Base-by-base conservation (phyloP, 192 early-diverging fungal species). In the Coemansia sp. region DNA sequence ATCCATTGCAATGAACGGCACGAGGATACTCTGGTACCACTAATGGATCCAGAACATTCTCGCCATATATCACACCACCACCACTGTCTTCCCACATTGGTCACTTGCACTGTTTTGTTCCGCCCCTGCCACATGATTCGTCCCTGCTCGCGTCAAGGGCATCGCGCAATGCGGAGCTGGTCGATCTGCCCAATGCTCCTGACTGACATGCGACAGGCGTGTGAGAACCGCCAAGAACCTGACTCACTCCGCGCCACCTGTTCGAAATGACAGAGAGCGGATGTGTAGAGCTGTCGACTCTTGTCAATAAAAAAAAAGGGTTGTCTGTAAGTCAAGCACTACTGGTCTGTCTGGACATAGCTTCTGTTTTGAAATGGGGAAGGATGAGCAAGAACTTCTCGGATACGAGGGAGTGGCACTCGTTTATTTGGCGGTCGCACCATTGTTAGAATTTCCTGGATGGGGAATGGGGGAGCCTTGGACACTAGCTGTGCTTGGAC, bases 121-220 rank as follows among this genome's bases (percentile, higher is more conserved):
- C 46, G 46, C 46, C 46, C n/a, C n/a, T 48, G 20, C 19, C 46
- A 48, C 20, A 48, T 48, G 46, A 48, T 48, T 48, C 46, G 19
- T 19, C 46, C 13, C 40, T 41, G 40, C 40, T 41, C 9, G 40
- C 13, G 12, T 41, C 46, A 1, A 48, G 46, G n/a, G 46, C 10
- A 48, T 48, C 19, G 46, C 46, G 46, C 46, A 20, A 48, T 48
- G 46, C 46, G 46, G 46, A 48, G 46, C 46, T 48, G 46, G 19
- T 20, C 46, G 46, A 48, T 48, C 46, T 48, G 5, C 46, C 46
- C 3, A 48, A 19, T 48, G 46, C n/a, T 48, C 46, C 46, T 48
- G 46, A 20, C 42, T 45, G 15, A 45, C 42, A 45, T 45, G 42
- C 42, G 42, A 45, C 46, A 9, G 40, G 40, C 7, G 19, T 48